Evolutionary conservation across 495 filamentous ascomycete species (phyloP).

Genomic region (Rostrohypoxylon terebratum): DNA sequence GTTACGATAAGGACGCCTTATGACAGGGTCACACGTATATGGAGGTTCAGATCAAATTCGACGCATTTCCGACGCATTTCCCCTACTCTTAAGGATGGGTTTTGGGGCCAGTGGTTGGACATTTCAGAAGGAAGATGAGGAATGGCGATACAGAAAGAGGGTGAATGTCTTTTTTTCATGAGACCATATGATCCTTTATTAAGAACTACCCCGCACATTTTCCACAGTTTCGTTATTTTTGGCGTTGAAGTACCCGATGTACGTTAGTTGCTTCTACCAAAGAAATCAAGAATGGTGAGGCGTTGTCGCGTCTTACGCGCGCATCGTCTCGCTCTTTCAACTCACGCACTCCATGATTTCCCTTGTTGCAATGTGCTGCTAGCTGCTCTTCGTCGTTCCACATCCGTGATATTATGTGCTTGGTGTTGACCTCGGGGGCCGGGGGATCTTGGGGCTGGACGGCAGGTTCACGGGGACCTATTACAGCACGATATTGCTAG

Average conservation of each 20-base stretch:
- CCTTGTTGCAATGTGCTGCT: background rate
- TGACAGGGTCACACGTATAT: slow-evolving; percentile 39
- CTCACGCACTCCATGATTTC: background rate
- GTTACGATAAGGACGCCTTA: slow-evolving; percentile 18
- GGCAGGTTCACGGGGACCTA: background rate
- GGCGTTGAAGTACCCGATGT: slow-evolving; percentile 28
- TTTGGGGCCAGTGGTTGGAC: slow-evolving; percentile 43
- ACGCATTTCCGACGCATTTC: slow-evolving; percentile 40
- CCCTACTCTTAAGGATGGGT: slow-evolving; percentile 41
- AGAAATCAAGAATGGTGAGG: background rate
- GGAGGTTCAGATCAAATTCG: slow-evolving; percentile 36
- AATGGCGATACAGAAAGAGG: slow-evolving; percentile 19
- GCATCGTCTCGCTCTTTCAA: background rate
- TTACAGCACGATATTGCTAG: too few relatives aligned
- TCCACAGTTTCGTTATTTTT: slow-evolving; percentile 29
- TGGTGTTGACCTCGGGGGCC: background rate
- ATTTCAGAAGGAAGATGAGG: slow-evolving; percentile 29
- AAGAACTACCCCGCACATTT: background rate
- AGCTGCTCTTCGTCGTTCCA: background rate
- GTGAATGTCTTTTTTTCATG: slow-evolving; percentile 31
- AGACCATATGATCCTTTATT: slow-evolving; percentile 30
- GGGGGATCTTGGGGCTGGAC: background rate
- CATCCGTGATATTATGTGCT: background rate
- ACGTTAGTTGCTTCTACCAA: slow-evolving; percentile 14
- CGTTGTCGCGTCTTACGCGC: background rate